Conservation (phyloP, 495 filamentous ascomycete species). For the Clavariopsis aquatica region DNA sequence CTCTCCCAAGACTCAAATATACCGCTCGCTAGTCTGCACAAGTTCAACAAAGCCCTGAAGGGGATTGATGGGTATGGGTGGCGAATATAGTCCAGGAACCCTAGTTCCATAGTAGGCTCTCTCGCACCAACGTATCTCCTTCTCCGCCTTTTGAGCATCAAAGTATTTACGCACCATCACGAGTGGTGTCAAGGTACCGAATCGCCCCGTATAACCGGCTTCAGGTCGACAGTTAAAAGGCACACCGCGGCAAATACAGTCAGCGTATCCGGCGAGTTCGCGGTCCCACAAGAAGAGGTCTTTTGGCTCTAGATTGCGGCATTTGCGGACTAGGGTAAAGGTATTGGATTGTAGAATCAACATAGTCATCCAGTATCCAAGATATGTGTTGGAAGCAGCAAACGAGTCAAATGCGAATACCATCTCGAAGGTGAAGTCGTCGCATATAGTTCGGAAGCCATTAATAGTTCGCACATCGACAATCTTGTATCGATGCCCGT, state of each 20-base stretch:
- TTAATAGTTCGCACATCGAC: conserved; percentile 4
- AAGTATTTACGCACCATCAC: conserved; percentile 24
- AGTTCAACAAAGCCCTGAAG: background rate
- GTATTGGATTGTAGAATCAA: conserved; percentile 28
- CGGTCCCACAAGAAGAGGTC: conserved; percentile 27
- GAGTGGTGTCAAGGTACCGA: conserved; percentile 26
- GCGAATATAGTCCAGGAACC: conserved; percentile 25
- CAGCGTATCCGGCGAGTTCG: conserved; percentile 28
- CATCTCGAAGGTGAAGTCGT: conserved; percentile 9
- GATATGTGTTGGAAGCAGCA: conserved; percentile 11
- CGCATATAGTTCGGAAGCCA: conserved; percentile 14
- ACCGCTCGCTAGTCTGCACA: conserved; percentile 17
- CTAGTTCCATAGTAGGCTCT: conserved; percentile 15
- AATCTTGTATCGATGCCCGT: conserved; percentile 16
- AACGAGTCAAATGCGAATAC: conserved; percentile 29
- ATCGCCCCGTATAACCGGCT: conserved; percentile 24
- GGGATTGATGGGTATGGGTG: conserved; percentile 18
- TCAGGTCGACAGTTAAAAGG: conserved; percentile 11
- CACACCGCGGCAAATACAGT: conserved; percentile 27
- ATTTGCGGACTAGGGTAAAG: conserved; percentile 14
- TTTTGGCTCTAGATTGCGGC: conserved; percentile 9
- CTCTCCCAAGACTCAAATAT: conserved; percentile 6
- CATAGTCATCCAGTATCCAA: conserved; percentile 34
- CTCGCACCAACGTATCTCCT: conserved; percentile 27
- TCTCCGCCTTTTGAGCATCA: conserved; percentile 13